These are phyloP conservation scores for Pseudogymnoascus sp. DNA, from an alignment of 2,329 filamentous ascomycete species.

Conservation along the genomic window DNA sequence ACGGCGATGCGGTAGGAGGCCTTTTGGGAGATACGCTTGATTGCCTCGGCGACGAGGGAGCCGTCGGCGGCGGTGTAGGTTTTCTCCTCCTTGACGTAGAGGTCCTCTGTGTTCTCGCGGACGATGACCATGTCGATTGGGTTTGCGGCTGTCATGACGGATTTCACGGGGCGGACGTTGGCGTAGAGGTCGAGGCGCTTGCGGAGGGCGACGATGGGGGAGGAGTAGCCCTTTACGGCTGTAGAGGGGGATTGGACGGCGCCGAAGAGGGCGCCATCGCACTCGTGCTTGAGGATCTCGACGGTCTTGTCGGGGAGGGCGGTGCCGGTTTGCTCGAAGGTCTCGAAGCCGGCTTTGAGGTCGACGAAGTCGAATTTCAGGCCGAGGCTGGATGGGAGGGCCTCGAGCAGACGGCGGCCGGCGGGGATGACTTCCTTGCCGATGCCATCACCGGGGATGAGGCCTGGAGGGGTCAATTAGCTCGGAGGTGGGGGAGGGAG, in stretches of 20 bases:
- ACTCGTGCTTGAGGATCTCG: slow-evolving; percentile 78
- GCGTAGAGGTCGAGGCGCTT: slow-evolving; percentile 93
- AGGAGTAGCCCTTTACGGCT: slow-evolving; percentile 90
- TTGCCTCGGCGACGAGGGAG: slow-evolving; percentile 79
- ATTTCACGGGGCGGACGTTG: slow-evolving; percentile 95
- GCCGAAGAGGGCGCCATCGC: slow-evolving; percentile 92
- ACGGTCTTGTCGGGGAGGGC: slow-evolving; percentile 89
- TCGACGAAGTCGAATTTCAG: slow-evolving; percentile 92
- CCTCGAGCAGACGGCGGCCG: slow-evolving; percentile 83
- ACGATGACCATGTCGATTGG: slow-evolving; percentile 97
- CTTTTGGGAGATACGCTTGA: slow-evolving; percentile 89
- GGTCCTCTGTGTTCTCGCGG: slow-evolving; percentile 96
- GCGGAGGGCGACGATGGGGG: slow-evolving; percentile 90
- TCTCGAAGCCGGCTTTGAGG: slow-evolving; percentile 86
- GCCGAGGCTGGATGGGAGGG: slow-evolving; percentile 80
- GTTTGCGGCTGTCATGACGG: slow-evolving; percentile 53
- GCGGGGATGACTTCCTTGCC: slow-evolving; percentile 97
- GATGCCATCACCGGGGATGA: slow-evolving; percentile 97
- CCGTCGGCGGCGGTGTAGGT: slow-evolving; percentile 65
- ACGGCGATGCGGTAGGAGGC: slow-evolving; percentile 79
- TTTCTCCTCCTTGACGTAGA: slow-evolving; percentile 84
- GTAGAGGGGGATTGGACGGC: slow-evolving; percentile 88
- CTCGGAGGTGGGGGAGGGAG: neutral
- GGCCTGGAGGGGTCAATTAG: slow-evolving; percentile 47
- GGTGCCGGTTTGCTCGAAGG: slow-evolving; percentile 80